Conservation (phyloP, 2,329 filamentous ascomycete species). For the Xylaria sp. region DNA sequence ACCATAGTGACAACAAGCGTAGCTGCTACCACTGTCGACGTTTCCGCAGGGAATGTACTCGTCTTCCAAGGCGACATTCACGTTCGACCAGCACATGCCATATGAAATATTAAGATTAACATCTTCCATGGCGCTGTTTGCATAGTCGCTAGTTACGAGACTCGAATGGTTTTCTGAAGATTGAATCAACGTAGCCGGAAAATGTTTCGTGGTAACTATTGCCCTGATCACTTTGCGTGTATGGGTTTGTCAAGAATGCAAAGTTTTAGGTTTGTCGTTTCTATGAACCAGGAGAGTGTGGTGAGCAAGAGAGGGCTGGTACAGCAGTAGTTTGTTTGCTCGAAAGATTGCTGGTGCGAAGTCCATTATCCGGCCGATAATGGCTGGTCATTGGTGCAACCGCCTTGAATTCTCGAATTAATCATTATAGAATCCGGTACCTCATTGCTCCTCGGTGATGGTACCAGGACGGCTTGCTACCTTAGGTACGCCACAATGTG, state of each 20-base stretch:
- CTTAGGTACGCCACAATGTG: neutral
- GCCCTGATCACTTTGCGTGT: neutral
- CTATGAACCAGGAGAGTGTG: neutral
- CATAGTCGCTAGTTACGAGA: neutral
- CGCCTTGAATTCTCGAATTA: neutral
- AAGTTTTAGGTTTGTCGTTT: neutral
- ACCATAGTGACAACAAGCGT: constrained; percentile 39
- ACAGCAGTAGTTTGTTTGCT: constrained; percentile 20
- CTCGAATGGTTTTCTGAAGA: neutral
- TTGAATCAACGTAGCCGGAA: neutral
- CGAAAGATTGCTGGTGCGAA: constrained; percentile 8
- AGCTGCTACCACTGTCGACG: constrained; percentile 31
- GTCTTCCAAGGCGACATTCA: constrained; percentile 27
- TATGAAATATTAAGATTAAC: constrained; percentile 35
- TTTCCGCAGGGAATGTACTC: constrained; percentile 43
- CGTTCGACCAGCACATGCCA: constrained; percentile 38
- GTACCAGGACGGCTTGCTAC: neutral
- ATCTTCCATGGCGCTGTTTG: constrained; percentile 25
- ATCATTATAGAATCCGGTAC: neutral
- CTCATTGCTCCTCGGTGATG: neutral
- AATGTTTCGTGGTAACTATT: neutral
- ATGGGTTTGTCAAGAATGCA: neutral
- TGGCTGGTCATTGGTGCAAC: neutral
- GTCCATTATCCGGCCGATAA: neutral
- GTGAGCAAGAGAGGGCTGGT: constrained; percentile 16